Evolutionary conservation across 192 early-diverging fungal genomes (phyloP), one percentile per base, ranked within the genome.

Genomic region (Coemansia sp.): DNA sequence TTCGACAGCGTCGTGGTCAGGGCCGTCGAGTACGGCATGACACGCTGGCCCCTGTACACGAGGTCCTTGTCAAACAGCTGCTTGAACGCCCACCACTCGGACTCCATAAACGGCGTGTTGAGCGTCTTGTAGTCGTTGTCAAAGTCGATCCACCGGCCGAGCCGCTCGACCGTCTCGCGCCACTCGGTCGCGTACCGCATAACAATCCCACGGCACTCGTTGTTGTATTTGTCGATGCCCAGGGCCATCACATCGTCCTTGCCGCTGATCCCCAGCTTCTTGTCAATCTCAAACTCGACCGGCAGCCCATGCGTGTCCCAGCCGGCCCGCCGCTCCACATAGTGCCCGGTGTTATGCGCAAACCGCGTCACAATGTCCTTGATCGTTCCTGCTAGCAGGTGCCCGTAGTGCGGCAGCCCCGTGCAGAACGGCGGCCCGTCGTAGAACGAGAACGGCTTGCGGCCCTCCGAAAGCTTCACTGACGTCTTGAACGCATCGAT

Each of bases 41-140:
- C 89, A 44, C 79, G 82, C 57, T 90, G 75, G 39, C 94, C 94
- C 38, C 83, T 89, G 77, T 99, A 99, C 7, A 99, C 92, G 51
- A 92, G 89, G 43, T 79, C 92, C 78, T 95, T 94, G 23, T 91
- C 84, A 48, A 83, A 94, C 26, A 99, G 81, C 70, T 93, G 84
- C 82, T 92, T 91, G 75, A 99, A 97, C 11, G 92, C 91, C 96
- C 96, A 99, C 96, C 96, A 99, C 23, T 92, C 93, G 21, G 88
- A 87, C 70, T 99, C 96, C 96, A 99, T 99, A 64, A 96, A 99
- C 39, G 85, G 67, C 39, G 85, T 78, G 69, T 99, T 86, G 43
- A 99, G 70, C 9, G 96, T 97, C 77, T 99, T 99, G 82, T 99
- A 99, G 75, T 95, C 96, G 69, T 99, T 96, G 75, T 95, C 86